Evolutionary conservation across 2,329 filamentous ascomycete genomes (phyloP), one percentile per base, ranked within the genome.

Genomic region (Cercospora sp.): DNA sequence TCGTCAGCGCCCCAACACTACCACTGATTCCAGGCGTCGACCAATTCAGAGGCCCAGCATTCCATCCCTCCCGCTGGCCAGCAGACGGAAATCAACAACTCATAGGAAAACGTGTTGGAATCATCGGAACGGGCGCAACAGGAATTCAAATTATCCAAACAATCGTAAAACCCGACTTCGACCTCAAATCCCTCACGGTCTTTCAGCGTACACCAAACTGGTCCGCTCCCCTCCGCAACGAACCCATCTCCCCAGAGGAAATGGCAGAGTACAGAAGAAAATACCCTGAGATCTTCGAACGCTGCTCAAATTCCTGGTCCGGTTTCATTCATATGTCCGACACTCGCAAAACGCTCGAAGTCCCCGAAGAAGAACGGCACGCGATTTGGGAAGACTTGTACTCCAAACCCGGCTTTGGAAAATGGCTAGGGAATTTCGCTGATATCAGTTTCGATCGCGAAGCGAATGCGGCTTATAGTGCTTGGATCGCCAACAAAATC

Each of bases 151-250:
- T 75, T 34, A 75, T 75, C 1, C 76, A 77, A 32, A 75, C 76
- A 37, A 74, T 73, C 21, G 72, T 74, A 12, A 76, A 76, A 61
- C 72, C 74, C 37, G 74, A 72, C 13, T 69, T 64, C 3, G 55
- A 69, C 3, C 73, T 79, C 63, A 67, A 67, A 24, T 79, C 76
- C 3, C 75, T 91, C 1, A 83, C 80, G 0, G 86, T 91, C 24
- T 90, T 90, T 76, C 88, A 90, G 73, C 83, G 89, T 12, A 91
- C 88, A 0, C 89, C 89, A 0, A 91, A 90, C 18, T 79, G 75
- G 76, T 74, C 78, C 24, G 74, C 75, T 8, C 74, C 74, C 66
- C 67, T 69, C 64, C 69, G 61, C 70, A 73, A 73, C 71, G 71
- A 73, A 71, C 30, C 65, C 59, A 73, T 66, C 49, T 67, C 30